Evolutionary conservation across 495 filamentous ascomycete species (phyloP).

Genomic region (Cenococcum geophilum): DNA sequence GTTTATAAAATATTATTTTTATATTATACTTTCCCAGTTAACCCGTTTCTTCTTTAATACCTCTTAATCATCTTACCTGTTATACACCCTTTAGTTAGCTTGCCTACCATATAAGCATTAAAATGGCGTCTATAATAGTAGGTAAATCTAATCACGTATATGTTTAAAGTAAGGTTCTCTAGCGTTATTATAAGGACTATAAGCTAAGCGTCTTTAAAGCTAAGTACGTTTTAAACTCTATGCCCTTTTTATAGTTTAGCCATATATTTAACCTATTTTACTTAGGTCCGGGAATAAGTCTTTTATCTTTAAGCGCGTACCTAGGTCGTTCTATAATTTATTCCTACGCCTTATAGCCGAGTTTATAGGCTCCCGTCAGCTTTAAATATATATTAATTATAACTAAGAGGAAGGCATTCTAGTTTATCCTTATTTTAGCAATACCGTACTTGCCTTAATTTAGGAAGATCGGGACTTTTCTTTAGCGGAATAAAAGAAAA

Average conservation of each 20-base stretch:
- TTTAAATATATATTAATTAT: slow-evolving; percentile 34
- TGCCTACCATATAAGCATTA: slow-evolving; percentile 27
- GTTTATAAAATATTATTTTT: slow-evolving; percentile 9
- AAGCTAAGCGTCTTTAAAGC: slow-evolving; percentile 35
- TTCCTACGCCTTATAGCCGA: slow-evolving; percentile 31
- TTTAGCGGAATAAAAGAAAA: slow-evolving; percentile 28
- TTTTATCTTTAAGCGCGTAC: slow-evolving; percentile 35
- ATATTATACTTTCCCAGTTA: slow-evolving; percentile 19
- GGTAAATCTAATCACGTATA: slow-evolving; percentile 35
- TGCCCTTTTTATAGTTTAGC: slow-evolving; percentile 21
- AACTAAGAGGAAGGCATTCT: slow-evolving; percentile 32
- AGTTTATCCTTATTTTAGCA: slow-evolving; percentile 34
- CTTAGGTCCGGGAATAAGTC: slow-evolving; percentile 32
- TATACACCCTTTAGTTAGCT: slow-evolving; percentile 14
- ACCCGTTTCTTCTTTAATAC: slow-evolving; percentile 19
- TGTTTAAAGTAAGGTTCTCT: slow-evolving; percentile 31
- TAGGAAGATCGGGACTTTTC: slow-evolving; percentile 30
- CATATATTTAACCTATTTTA: slow-evolving; percentile 26
- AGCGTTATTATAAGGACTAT: slow-evolving; percentile 26
- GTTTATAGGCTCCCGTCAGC: slow-evolving; percentile 32
- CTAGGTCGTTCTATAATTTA: slow-evolving; percentile 30
- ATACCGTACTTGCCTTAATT: slow-evolving; percentile 31
- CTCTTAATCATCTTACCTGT: slow-evolving; percentile 15
- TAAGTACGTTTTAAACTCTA: slow-evolving; percentile 30
- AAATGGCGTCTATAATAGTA: slow-evolving; percentile 33